A percentile compares a stretch with the other conserved stretches of the same genome.
Conservation (phyloP, 1,139 yeast genomes). For the Candida glucosophila region DNA sequence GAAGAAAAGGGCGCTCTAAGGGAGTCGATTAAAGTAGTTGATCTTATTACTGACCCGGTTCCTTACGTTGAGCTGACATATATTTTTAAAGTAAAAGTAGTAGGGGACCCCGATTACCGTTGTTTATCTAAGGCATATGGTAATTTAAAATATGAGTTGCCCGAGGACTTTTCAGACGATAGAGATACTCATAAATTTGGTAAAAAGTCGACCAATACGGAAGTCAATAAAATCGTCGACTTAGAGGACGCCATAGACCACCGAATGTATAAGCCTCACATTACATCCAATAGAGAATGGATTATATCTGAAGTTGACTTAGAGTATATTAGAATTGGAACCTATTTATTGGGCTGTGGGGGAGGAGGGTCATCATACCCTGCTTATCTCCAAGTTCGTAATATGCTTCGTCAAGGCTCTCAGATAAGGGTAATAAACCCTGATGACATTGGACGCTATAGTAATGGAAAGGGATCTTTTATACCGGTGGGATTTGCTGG, state of each 20-base stretch:
- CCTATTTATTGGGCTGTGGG: slow-evolving; percentile 41
- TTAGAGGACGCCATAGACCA: slow-evolving; percentile 11
- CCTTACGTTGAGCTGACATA: slow-evolving; percentile 29
- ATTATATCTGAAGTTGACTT: slow-evolving; percentile 26
- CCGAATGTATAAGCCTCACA: slow-evolving; percentile 20
- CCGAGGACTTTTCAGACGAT: slow-evolving; percentile 2
- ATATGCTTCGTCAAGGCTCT: slow-evolving; percentile 23
- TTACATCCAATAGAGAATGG: slow-evolving; percentile 30
- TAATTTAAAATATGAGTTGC: slow-evolving; percentile 1
- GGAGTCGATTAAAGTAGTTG: slow-evolving; percentile 19
- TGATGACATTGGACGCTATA: slow-evolving; percentile 13
- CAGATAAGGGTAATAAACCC: slow-evolving; percentile 4
- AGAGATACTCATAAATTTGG: slow-evolving; percentile 3
- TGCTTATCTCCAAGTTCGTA: slow-evolving; percentile 23
- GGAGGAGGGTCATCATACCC: slow-evolving; percentile 45
- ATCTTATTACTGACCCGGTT: slow-evolving; percentile 23
- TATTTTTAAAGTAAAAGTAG: slow-evolving; percentile 24
- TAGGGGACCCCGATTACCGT: slow-evolving; percentile 32
- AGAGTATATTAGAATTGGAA: slow-evolving; percentile 32
- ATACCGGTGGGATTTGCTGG: slow-evolving; percentile 36
- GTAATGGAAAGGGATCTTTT: slow-evolving; percentile 18
- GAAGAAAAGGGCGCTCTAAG: slow-evolving; percentile 22
- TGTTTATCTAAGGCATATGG: slow-evolving; percentile 6
- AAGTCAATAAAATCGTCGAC: slow-evolving; percentile 5
- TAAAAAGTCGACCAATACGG: slow-evolving; percentile 2